Conservation (phyloP, 2,329 filamentous ascomycete genomes). For the Tolypocladium inflatum region DNA sequence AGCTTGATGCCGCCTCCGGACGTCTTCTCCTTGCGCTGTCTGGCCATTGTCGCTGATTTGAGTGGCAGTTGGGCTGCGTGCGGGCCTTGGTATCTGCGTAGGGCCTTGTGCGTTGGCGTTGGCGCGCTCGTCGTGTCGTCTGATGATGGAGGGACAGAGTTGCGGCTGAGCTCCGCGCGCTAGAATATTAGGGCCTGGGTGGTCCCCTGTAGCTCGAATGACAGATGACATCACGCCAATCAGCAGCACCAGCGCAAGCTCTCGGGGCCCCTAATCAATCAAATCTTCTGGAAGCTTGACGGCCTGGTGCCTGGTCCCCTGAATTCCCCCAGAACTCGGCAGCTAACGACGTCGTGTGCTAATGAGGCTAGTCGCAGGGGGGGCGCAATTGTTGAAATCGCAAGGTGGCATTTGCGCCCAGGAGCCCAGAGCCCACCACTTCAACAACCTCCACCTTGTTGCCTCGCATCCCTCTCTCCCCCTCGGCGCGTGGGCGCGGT, state of each 20-base stretch:
- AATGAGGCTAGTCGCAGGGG: not conserved
- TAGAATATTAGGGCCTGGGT: not conserved
- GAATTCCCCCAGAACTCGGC: not conserved
- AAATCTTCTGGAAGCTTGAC: not conserved
- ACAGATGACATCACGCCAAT: not conserved
- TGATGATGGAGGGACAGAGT: not conserved
- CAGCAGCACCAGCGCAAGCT: not conserved
- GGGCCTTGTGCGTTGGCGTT: not conserved
- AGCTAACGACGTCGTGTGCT: not conserved
- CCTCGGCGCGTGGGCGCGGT: not conserved
- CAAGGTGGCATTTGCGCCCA: conserved; percentile 8
- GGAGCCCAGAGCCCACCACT: no score
- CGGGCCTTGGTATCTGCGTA: not conserved
- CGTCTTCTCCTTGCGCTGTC: conserved; percentile 38
- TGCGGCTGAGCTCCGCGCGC: not conserved
- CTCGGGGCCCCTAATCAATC: not conserved
- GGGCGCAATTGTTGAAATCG: conserved; percentile 2
- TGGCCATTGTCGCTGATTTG: conserved; percentile 28
- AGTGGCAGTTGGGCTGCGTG: not conserved
- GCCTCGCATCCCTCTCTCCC: not conserved
- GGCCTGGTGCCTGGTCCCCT: not conserved
- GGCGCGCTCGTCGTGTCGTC: not conserved
- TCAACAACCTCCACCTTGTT: not conserved
- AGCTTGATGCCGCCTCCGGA: conserved; percentile 48
- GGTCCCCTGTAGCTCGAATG: not conserved